Evolutionary conservation across 805 yeast genomes (phyloP).

Genomic region (Spathaspora passalidarum): DNA sequence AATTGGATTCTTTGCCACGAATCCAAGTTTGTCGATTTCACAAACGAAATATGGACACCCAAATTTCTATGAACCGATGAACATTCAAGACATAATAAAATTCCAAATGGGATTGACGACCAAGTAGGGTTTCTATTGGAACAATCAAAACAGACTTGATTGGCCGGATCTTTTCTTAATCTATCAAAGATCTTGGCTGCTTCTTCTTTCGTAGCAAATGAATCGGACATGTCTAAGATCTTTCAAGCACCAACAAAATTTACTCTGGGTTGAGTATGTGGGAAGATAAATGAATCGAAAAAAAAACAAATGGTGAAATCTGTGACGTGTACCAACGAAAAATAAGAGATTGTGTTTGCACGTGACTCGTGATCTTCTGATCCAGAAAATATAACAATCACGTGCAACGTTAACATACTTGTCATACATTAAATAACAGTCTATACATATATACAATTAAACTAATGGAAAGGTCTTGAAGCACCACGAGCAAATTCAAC

Average conservation of each 20-base stretch:
- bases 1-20: conserved; percentile 91
- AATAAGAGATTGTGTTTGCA: no score
- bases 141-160: conserved; percentile 91
- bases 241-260: no score
- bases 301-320: background rate
- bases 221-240: no score
- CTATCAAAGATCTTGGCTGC: conserved; percentile 61
- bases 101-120: conserved; percentile 97
- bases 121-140: conserved; percentile 93
- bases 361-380: background rate
- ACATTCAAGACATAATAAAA: conserved; percentile 88
- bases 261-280: background rate
- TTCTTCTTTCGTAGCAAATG: conserved; percentile 66
- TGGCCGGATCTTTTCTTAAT: conserved; percentile 64
- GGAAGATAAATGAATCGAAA: background rate
- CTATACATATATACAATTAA: background rate
- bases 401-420: background rate
- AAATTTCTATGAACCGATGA: conserved; percentile 92
- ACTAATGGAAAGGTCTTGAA: conserved; percentile 69
- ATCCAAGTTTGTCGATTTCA: conserved; percentile 86
- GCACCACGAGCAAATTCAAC: conserved; percentile 93
- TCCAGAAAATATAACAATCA: background rate
- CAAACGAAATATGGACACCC: conserved; percentile 96
- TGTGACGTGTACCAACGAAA: conserved; percentile 1
- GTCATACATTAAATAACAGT: background rate